Base-by-base conservation (phyloP, 345 rosid species). In the Durio zibethinus region DNA sequence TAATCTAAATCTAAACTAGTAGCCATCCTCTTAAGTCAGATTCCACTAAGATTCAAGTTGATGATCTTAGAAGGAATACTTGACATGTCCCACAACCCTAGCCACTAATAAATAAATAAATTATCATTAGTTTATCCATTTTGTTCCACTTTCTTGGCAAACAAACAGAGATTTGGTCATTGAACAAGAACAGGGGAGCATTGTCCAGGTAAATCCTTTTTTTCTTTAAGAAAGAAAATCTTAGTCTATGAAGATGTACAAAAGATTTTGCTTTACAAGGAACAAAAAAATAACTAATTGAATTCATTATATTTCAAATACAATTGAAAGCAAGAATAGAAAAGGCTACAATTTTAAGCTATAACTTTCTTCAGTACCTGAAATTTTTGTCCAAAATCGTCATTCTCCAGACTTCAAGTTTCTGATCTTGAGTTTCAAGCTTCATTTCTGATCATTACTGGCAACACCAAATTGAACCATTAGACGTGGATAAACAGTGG, bases 381-480 rank as follows among this genome's bases (percentile, higher is more conserved):
- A 23, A 56, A 56, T 0, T 56, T 56, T 21, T 2, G 31, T 56
- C 29, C 31, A 54, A n/a, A 54, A 54, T 11, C 57, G 7, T 1
- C 23, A 7, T 50, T 20, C 57, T 59, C 18, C 36, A 38, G 47
- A 68, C 72, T 57, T 77, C 76, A 71, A 72, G 31, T 27, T 45
- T 47, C 21, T 10, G 35, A 5, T 40, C 10, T 6, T 6, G 15
- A 14, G 27, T 1, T 29, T 2, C 8, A 8, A 59, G 11, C 71
- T 16, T 80, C 69, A 48, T 14, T 36, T 80, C 60, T 75, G 54
- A 77, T 59, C 21, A 47, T n/a, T n/a, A n/a, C 56, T 38, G 38
- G 88, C 85, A 4, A 73, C 78, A 2, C 82, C 80, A 36, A 80
- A 72, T 25, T 79, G 81, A 68, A 73, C 80, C 80, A 33, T 25